Conservation (phyloP, 306 rosid genomes). For the Cicer chorassanicum region DNA sequence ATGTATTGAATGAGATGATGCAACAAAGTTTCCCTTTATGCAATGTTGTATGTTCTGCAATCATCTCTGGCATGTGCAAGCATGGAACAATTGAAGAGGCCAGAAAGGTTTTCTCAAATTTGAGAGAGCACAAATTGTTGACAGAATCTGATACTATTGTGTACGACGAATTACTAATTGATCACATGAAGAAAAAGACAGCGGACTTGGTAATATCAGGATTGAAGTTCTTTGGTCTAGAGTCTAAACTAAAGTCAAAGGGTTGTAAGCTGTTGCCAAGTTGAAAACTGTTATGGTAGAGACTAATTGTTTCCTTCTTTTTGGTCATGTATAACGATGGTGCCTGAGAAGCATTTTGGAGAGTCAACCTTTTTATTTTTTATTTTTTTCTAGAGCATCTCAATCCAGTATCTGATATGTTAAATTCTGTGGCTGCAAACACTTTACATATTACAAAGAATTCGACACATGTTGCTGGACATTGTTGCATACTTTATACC, state of each 20-base stretch:
- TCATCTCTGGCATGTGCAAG: slow-evolving; percentile 78
- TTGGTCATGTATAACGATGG: background rate
- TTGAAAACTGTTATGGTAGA: slow-evolving; percentile 38
- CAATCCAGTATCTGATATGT: slow-evolving; percentile 24
- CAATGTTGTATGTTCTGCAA: slow-evolving; percentile 55
- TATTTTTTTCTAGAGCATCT: background rate
- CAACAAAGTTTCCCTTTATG: slow-evolving; percentile 64
- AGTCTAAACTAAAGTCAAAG: slow-evolving; percentile 74
- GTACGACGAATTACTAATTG: slow-evolving; percentile 73
- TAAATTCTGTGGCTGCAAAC: background rate
- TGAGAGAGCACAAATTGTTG: slow-evolving; percentile 59
- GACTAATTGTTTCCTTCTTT: background rate
- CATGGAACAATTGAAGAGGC: slow-evolving; percentile 81
- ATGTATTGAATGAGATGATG: slow-evolving; percentile 71
- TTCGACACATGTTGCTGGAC: background rate
- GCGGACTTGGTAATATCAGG: slow-evolving; percentile 76
- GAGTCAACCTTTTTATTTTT: slow-evolving; percentile 14
- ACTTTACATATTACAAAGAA: background rate
- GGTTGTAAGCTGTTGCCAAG: slow-evolving; percentile 59
- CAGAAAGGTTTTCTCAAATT: slow-evolving; percentile 64
- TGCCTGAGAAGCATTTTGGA: slow-evolving; percentile 19
- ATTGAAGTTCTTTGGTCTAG: slow-evolving; percentile 79
- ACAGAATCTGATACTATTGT: slow-evolving; percentile 69
- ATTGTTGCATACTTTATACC: background rate
- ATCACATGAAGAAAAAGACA: slow-evolving; percentile 80